Base-by-base conservation (phyloP, 352 stramenopile species). In the Ophiocytium majus region DNA sequence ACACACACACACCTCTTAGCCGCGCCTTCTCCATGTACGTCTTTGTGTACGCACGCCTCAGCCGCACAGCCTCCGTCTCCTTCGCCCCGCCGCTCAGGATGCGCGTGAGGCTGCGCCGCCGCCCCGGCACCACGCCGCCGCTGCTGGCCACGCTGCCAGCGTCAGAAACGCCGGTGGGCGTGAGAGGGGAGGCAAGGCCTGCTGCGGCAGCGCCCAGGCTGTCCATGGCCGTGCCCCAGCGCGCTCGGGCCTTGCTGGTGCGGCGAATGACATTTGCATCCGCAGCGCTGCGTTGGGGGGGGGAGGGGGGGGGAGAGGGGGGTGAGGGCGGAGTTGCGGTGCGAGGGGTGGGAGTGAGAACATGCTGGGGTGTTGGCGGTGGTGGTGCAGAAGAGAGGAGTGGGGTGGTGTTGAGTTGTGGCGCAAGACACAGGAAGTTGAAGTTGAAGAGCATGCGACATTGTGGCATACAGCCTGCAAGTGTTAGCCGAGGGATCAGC, bases 211-310 rank as follows among this genome's bases (percentile, higher is more conserved):
- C 34, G 64, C 31, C 64, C 5, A 76, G 31, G 34, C 5, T 17
- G 64, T 76, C 34, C 31, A 76, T 37, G 31, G 64, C 64, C 5
- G 34, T 76, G 31, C 34, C 64, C 64, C 64, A 76, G 64, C 34
- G 31, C 31, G 31, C 64, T 5, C 64, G 31, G 5, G 31, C 64
- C 5, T 17, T 5, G 34, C 17, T 76, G 5, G 31, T 17, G 64
- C 64, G 31, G 64, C 34, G 31, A 10, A 76, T 10, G 31, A 17
- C 43, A 14, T 57, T 57, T 5, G 43, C 43, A 14, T 57, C 43
- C 14, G 5, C 5, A 5, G 43, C 43, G 43, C 43, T 57, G 43
- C 5, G 43, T 57, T 5, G 43, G 5, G 43, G 43, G 5, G 43
- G 5, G 43, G 5, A 57, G 43, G 14, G 43, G 43, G 43, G 43